Percentiles rank a stretch among this genome's conserved stretches.
Evolutionary conservation across 345 rosid genomes (phyloP).

Genomic region (Linum trigynum): DNA sequence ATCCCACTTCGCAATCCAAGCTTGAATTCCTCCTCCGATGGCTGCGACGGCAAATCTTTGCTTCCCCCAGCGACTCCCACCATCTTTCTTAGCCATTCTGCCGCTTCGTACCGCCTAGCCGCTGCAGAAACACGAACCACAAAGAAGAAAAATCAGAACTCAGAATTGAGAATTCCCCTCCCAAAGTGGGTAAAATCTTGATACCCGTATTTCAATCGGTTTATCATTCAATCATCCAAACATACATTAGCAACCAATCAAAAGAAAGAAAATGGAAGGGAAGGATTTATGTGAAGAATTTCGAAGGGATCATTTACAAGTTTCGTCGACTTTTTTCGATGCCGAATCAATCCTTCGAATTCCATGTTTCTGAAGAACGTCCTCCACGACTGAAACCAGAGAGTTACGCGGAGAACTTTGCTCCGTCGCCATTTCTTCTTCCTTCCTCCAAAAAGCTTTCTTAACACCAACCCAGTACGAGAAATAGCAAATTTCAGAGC

Average conservation of each 20-base stretch:
- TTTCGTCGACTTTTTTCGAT: conserved; percentile 56
- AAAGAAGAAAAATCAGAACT: not conserved
- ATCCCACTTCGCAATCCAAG: conserved; percentile 26
- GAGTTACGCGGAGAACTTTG: conserved; percentile 34
- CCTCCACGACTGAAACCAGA: conserved; percentile 64
- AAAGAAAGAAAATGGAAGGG: conserved; percentile 1
- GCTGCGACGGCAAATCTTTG: conserved; percentile 26
- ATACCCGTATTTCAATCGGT: not conserved
- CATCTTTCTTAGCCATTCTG: conserved; percentile 23
- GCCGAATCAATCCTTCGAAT: conserved; percentile 29
- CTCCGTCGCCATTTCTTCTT: conserved; percentile 41
- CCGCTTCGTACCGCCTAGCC: conserved; percentile 22
- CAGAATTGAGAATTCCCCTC: not conserved
- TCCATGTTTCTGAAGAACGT: conserved; percentile 58
- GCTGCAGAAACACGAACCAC: conserved; percentile 10
- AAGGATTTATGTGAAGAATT: not conserved
- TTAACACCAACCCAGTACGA: not conserved
- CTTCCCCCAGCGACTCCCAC: conserved; percentile 19
- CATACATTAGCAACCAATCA: not conserved
- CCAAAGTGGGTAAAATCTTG: not conserved
- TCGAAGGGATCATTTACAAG: conserved; percentile 37
- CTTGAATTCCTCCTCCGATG: conserved; percentile 29
- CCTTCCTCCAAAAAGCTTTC: conserved; percentile 1
- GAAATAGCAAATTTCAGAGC: conserved; percentile 2
- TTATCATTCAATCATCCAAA: not conserved